These are phyloP conservation scores for Bremia lactucae DNA, from an alignment of 352 stramenopile genomes.

Conservation along the genomic window DNA sequence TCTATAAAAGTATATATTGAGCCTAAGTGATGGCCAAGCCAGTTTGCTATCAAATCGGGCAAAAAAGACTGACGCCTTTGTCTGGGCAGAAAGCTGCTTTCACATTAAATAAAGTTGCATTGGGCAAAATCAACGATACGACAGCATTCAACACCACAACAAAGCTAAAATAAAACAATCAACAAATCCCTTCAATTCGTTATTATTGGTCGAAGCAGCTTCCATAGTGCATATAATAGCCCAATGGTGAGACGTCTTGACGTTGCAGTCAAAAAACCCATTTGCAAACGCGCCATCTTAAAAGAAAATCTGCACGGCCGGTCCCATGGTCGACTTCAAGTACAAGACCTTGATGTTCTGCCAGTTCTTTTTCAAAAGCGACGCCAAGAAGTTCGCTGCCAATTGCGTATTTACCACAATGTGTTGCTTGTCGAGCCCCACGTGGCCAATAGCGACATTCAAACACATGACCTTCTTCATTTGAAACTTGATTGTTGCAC, in stretches of 20 bases:
- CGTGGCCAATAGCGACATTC: constrained; percentile 97
- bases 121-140: too few species aligned
- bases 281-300: constrained; percentile 46
- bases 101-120: too few species aligned
- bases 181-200: constrained; percentile 39
- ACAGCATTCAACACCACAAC: too few species aligned
- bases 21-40: too few species aligned
- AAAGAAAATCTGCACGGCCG: constrained; percentile 98
- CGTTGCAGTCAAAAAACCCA: not conserved
- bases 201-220: constrained; percentile 31
- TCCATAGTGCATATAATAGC: constrained; percentile 11
- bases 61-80: too few species aligned
- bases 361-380: constrained; percentile 99
- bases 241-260: constrained; percentile 24
- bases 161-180: too few species aligned
- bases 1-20: too few species aligned
- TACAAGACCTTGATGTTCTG: constrained; percentile 99
- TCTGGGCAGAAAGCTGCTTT: too few species aligned
- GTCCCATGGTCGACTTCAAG: constrained; percentile 99
- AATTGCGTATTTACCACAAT: constrained; percentile 98
- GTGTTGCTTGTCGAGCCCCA: constrained; percentile 90
- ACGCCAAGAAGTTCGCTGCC: constrained; percentile 98
- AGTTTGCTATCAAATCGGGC: too few species aligned
- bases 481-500: constrained; percentile 99
- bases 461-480: constrained; percentile 99